Conservation (phyloP, 164 flowering plant species). For the Liriodendron chinense region DNA sequence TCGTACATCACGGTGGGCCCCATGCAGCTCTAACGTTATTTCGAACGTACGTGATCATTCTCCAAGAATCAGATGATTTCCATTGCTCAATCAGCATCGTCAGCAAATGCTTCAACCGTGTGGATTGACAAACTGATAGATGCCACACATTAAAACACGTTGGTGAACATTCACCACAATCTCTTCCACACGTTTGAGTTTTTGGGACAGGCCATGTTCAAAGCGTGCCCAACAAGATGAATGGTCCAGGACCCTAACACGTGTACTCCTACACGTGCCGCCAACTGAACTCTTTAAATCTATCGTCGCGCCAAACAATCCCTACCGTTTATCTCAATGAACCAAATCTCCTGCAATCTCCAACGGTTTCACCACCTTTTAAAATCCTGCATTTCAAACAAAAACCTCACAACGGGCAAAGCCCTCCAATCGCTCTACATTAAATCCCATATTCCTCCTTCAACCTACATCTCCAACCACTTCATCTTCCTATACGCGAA, state of each 20-base stretch:
- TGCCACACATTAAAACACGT: too few relatives aligned
- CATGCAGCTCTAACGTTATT: too few relatives aligned
- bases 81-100: too few relatives aligned
- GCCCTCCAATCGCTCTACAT: conserved; percentile 63
- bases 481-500: conserved; percentile 79
- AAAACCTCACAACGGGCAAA: conserved; percentile 54
- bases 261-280: neutral
- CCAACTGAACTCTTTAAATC: neutral
- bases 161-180: too few relatives aligned
- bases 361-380: conserved; percentile 36
- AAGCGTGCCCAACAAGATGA: neutral
- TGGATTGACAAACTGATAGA: too few relatives aligned
- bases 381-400: conserved; percentile 46
- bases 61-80: too few relatives aligned
- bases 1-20: too few relatives aligned
- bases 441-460: conserved; percentile 50
- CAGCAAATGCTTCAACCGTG: too few relatives aligned
- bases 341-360: conserved; percentile 23
- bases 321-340: conserved; percentile 16
- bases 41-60: too few relatives aligned
- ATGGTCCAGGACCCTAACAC: neutral
- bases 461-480: conserved; percentile 79
- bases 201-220: too few relatives aligned
- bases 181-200: too few relatives aligned
- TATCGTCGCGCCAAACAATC: neutral